Evolutionary conservation across 495 filamentous ascomycete genomes (phyloP), one percentile per base, ranked within the genome.

Genomic region (Trichoderma reesei): DNA sequence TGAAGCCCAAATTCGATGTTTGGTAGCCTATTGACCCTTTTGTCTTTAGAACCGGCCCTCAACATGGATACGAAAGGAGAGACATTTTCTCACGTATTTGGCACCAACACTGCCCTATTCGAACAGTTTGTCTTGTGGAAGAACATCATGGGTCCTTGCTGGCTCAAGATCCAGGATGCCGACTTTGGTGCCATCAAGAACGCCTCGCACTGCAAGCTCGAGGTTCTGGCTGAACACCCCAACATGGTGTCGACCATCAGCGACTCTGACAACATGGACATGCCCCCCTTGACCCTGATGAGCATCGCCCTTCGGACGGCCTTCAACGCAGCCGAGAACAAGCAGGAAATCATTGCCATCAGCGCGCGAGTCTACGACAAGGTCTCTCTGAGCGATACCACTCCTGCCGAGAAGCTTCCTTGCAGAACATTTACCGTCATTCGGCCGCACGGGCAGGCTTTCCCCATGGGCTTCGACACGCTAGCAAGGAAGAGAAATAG

Each of bases 61-160:
- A 86, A 78, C 59, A 66, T 75, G 41, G 90, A 68, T 72, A 85
- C 60, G 4, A 84, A 78, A 65, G 94, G 95, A 20, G 87, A 96
- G 72, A 97, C 95, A 0, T 98, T 92, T 72, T 98, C 95, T 4
- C 88, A 90, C 61, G 91, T 96, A 48, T 98, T 98, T 66, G 95
- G 94, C 51, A 88, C 90, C 54, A 96, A 95, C 71, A 98, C 94
- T 0, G 85, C 90, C 3, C 79, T 98, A 1, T 98, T 98, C 67
- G 94, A 98, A 70, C 94, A 98, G 69, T 98, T 98, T 70, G 95
- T 97, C 14, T 82, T 98, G 13, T 97, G 91, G 90, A 96, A 95
- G 75, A 92, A 93, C 67, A 89, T 98, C 65, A 98, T 96, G 92
- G 94, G 94, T 0, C 94, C 94, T 11, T 98, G 95, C 76, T 98